These are phyloP conservation scores for Sporodiniella umbellata DNA, from an alignment of 371 early-diverging fungal species.

Conservation along the genomic window DNA sequence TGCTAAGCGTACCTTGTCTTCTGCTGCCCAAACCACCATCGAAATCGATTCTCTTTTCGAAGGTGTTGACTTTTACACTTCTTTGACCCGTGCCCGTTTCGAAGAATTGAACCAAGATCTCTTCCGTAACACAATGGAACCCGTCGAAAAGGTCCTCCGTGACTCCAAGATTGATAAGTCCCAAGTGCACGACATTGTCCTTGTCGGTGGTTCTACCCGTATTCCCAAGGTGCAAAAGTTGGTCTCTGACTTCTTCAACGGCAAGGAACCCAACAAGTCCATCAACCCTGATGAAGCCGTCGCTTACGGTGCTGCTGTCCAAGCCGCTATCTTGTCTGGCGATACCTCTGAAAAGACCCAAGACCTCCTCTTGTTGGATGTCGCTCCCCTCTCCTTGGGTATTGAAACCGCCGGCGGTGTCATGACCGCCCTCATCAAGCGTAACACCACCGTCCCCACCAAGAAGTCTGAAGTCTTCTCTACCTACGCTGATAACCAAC, in stretches of 20 bases:
- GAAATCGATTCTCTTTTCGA: constrained; percentile 92
- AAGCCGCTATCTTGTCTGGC: constrained; percentile 85
- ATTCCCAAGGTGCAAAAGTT: constrained; percentile 99
- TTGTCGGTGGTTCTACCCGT: constrained; percentile 99
- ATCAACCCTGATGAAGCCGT: constrained; percentile 98
- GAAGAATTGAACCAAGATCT: constrained; percentile 91
- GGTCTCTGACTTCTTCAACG: constrained; percentile 95
- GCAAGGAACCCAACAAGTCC: constrained; percentile 92
- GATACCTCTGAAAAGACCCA: constrained; percentile 69
- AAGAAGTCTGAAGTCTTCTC: constrained; percentile 90
- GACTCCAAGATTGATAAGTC: constrained; percentile 94
- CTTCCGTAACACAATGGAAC: constrained; percentile 85
- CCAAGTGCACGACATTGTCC: constrained; percentile 93
- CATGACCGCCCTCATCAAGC: constrained; percentile 74
- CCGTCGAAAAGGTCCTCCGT: constrained; percentile 80
- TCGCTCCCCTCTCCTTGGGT: constrained; percentile 88
- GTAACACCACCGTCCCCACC: constrained; percentile 92
- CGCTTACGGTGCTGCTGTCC: constrained; percentile 97
- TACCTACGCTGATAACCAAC: constrained; percentile 92
- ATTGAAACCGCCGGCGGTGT: constrained; percentile 94
- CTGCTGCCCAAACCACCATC: constrained; percentile 79
- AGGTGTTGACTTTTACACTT: constrained; percentile 83
- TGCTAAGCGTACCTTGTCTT: constrained; percentile 96
- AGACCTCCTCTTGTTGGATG: constrained; percentile 84
- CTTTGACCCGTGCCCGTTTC: constrained; percentile 91